Evolutionary conservation across 768 basidiomycete genomes (phyloP), one percentile per base, ranked within the genome.

Genomic region (Rhizopogon roseolus): DNA sequence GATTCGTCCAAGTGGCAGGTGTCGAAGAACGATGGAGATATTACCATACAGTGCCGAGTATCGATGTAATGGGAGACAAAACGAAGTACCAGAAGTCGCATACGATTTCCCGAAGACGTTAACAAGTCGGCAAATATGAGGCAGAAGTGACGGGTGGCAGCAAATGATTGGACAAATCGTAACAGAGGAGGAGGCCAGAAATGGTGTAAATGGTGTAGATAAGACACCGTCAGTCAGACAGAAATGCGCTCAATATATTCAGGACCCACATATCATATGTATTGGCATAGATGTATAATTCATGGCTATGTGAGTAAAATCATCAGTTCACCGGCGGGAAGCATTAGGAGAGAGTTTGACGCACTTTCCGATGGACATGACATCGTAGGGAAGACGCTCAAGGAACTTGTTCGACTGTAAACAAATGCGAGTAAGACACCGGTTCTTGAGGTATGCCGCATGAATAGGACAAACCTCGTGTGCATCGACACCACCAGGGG

Each of bases 301-400:
- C 93, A 59, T 95, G 93, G 65, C 86, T 88, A 49, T 41, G 14
- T 9, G 17, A 37, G 41, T 14, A 13, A 46, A 27, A 32, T 46
- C 25, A 57, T 56, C 27, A 51, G 36, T 13, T n/a, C 14, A 38
- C 8, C n/a, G 48, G 25, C 34, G 39, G 40, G 25, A 32, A n/a
- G n/a, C 6, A n/a, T 19, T 9, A 25, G 22, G 27, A 11, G 13
- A 34, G 51, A 34, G 37, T 14, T 48, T 6, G 10, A 22, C 25
- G 69, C 62, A 86, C 82, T 94, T 95, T 63, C 93, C 93, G 49
- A 93, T 91, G 2, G 90, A 72, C 64, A 93, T 79, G 2, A 92
- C 62, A 63, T 96, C 93, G 62, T 92, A 95, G 0, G 87, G 86
- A 17, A 95, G 74, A 52, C 81, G 70, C 19, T 79, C 70, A 57